Percentiles rank a stretch among this genome's conserved stretches.
phyloP scores from a whole-genome alignment of 164 flowering plant genomes.

The Nymphaea thermarum region DNA sequence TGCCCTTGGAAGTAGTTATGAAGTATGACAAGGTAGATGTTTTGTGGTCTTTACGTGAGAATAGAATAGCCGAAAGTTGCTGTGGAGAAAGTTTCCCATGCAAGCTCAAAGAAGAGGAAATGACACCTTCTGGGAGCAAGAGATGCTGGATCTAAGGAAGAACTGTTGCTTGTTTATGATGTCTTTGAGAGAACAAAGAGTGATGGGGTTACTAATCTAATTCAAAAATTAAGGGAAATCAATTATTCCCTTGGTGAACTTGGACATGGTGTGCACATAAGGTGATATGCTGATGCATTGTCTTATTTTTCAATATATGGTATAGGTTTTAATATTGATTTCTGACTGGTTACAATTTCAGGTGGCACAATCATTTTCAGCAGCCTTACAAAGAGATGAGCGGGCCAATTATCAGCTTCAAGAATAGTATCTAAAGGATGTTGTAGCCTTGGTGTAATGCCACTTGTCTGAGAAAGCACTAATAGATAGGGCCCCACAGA shows the following conservation, averaged over 20 bases:
- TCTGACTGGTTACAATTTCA: conserved; percentile 13
- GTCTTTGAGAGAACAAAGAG: conserved; percentile 97
- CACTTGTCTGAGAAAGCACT: conserved; percentile 91
- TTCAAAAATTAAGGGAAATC: conserved; percentile 94
- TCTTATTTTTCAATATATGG: background rate
- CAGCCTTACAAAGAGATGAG: conserved; percentile 90
- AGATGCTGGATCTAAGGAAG: conserved; percentile 99
- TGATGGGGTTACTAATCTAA: conserved; percentile 93
- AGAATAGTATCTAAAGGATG: conserved; percentile 71
- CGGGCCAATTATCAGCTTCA: conserved; percentile 96
- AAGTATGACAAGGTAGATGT: conserved; percentile 92
- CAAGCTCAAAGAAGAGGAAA: conserved; percentile 81
- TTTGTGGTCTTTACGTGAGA: conserved; percentile 83
- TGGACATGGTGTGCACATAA: conserved; percentile 99
- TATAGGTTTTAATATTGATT: background rate
- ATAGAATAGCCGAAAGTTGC: conserved; percentile 77
- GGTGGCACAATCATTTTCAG: conserved; percentile 87
- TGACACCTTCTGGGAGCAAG: conserved; percentile 99
- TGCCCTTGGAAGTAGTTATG: conserved; percentile 85
- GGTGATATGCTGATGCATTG: conserved; percentile 24
- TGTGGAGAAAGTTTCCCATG: conserved; percentile 83
- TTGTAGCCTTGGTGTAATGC: conserved; percentile 76
- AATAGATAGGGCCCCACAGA: conserved; percentile 32
- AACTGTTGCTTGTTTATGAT: conserved; percentile 91
- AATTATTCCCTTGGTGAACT: conserved; percentile 91